Base-by-base conservation (phyloP, 164 flowering plant genomes). In the Kalanchoe fedtschenkoi region DNA sequence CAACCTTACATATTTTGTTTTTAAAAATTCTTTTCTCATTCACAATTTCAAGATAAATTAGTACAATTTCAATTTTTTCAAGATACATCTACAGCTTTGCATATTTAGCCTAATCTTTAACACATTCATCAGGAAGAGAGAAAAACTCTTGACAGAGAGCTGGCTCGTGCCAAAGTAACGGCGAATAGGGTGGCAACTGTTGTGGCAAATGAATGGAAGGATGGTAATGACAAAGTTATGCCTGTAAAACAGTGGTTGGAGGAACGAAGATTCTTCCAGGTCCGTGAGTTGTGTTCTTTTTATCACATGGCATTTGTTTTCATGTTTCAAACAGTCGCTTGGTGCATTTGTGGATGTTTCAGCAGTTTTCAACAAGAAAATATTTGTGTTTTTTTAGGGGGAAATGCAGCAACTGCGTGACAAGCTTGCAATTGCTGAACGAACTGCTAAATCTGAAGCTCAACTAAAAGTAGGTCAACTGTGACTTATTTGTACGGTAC, bases 161-260 rank as follows among this genome's bases (percentile, higher is more conserved):
- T 88, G 33, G 88, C 89, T 68, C 91, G 91, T 44, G 81, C 91
- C 33, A 88, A 81, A 69, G 83, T 88, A 30, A 65, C 80, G 43
- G 96, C 96, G 42, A 86, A 86, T 72, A 73, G 96, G 51, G 96
- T 88, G 47, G 96, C 96, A 53, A 74, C 76, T 60, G 91, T 88
- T 1, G 88, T 88, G 60, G 91, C 96, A 43, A 88, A 88, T 76
- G 96, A 88, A 33, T 88, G 91, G 96, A 88, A 88, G 69, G 96
- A 88, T 81, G 87, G 75, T 29, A 82, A 75, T 74, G 88, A 85
- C 72, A 88, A 88, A 81, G 91, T 88, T 30, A 88, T 88, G 96
- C 91, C 96, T 34, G 91, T 88, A 24, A 88, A 77, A 64, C 91
- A 88, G 46, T 88, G 91, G 89, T 81, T 86, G 62, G 91, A 87